Base-by-base conservation (phyloP, 257 asterid species). In the Striga asiatica region DNA sequence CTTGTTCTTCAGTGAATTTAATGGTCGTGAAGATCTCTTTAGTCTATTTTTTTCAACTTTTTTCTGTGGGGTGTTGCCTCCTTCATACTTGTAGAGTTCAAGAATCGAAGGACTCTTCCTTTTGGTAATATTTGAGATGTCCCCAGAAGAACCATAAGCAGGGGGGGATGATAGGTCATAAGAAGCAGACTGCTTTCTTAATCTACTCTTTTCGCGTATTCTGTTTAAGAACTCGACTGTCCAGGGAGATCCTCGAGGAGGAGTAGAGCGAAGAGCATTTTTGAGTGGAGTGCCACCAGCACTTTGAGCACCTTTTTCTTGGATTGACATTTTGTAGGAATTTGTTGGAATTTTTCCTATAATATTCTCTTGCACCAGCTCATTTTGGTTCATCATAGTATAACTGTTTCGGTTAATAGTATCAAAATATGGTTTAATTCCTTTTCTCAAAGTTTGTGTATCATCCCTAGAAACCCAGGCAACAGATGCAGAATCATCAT, bases 161-260 rank as follows among this genome's bases (percentile, higher is more conserved):
- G 81, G 81, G 50, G 81, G 81, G 64, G 94, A 31, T 59, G 84
- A 72, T 68, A 77, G 55, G 63, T 73, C 83, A 58, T 54, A 20
- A 21, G 88, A 78, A 62, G 68, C 66, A 51, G 91, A 76, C 66
- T 77, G 86, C 72, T 75, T 78, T 47, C 69, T 80, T 71, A 70
- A 56, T 74, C 81, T 83, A 78, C 94, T 88, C 69, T 84, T 92
- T 61, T 88, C 97, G 75, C 78, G 85, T 60, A 88, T 76, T 69
- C 88, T 74, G 78, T 92, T 88, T 37, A 92, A 89, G 67, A 92
- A 92, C 46, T 92, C 95, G 45, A 77, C 68, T 14, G 89, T 82
- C 95, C 97, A 92, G 38, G 97, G 97, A 12, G 97, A 84, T 74
- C 81, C 88, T 65, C 71, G 80, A 32, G 50, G 64, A 60, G 67